Evolutionary conservation across 2,329 filamentous ascomycete species (phyloP).

Genomic region (Aspergillus thermomutatus): DNA sequence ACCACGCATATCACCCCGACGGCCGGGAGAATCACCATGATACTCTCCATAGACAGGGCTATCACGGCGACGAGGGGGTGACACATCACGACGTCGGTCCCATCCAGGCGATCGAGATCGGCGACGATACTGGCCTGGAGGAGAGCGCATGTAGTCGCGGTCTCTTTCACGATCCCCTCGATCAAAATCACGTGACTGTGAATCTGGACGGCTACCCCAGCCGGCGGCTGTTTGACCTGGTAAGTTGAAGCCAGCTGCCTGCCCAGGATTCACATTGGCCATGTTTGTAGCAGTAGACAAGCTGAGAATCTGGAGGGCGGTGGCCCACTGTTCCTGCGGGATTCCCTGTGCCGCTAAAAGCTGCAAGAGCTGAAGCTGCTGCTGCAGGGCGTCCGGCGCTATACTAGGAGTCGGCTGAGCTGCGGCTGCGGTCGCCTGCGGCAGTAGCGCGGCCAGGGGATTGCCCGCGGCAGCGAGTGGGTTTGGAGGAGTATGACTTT

Average conservation of each 20-base stretch:
- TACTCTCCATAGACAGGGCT: slow-evolving; percentile 73
- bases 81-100: slow-evolving; percentile 65
- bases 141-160: slow-evolving; percentile 61
- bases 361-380: slow-evolving; percentile 72
- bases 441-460: slow-evolving; percentile 42
- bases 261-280: slow-evolving; percentile 33
- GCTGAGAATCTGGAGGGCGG: slow-evolving; percentile 52
- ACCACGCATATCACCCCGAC: slow-evolving; percentile 55
- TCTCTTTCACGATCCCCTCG: slow-evolving; percentile 61
- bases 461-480: slow-evolving; percentile 39
- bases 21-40: slow-evolving; percentile 64
- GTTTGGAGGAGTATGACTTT: slow-evolving; percentile 40
- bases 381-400: slow-evolving; percentile 54
- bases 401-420: slow-evolving; percentile 26
- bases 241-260: slow-evolving; percentile 31
- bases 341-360: slow-evolving; percentile 72
- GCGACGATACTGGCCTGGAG: slow-evolving; percentile 59
- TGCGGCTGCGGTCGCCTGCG: slow-evolving; percentile 32
- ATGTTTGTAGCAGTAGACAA: slow-evolving; percentile 34
- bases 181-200: slow-evolving; percentile 45
- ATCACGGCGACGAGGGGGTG: slow-evolving; percentile 59
- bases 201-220: slow-evolving; percentile 36
- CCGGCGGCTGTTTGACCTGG: slow-evolving; percentile 30
- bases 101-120: slow-evolving; percentile 77
- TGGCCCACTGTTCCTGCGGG: slow-evolving; percentile 70